Base-by-base conservation (phyloP, 345 rosid species). In the Raphanus raphanistrum region DNA sequence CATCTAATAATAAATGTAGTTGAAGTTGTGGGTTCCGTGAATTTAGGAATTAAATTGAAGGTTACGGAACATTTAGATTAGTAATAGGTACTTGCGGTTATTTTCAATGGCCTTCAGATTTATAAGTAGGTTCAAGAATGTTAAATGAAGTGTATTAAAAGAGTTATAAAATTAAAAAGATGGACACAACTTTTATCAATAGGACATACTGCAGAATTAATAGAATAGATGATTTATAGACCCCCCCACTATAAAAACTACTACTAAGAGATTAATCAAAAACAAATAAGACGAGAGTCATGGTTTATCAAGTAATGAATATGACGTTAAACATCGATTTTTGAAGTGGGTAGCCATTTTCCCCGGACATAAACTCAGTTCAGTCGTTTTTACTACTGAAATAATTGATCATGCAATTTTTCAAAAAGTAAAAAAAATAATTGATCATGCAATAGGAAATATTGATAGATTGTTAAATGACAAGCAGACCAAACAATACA, bases 231-330 rank as follows among this genome's bases (percentile, higher is more conserved):
- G 21, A 21, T 21, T 21, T 21, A 45, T 32, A n/a, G 9, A 68
- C 26, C 11, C 29, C 29, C 4, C 4, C 60, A 50, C 15, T 8
- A 29, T 50, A 15, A 16, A 29, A 70, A 32, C 31, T 1, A 68
- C 28, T 32, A n/a, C 43, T 48, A 43, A 68, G 65, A 45, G 31
- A 59, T 60, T 55, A 31, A n/a, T 11, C 5, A 61, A 1, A 10
- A 28, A 29, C 16, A n/a, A 29, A 58, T n/a, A 33, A n/a, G 3
- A 76, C 13, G 25, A 61, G 21, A 60, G 17, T 13, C 10, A 32
- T 32, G 36, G 27, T 45, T 27, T 75, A 45, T 66, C 61, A 21
- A 41, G 66, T 29, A 65, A 66, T 60, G 48, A 25, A 29, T 67
- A 38, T 61, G 4, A 27, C 8, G 35, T 41, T 8, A 31, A 75